A percentile compares a stretch with the other conserved stretches of the same genome.
These are phyloP conservation scores for Boletus vermiculosoides DNA, from an alignment of 768 basidiomycete genomes.

Conservation along the genomic window DNA sequence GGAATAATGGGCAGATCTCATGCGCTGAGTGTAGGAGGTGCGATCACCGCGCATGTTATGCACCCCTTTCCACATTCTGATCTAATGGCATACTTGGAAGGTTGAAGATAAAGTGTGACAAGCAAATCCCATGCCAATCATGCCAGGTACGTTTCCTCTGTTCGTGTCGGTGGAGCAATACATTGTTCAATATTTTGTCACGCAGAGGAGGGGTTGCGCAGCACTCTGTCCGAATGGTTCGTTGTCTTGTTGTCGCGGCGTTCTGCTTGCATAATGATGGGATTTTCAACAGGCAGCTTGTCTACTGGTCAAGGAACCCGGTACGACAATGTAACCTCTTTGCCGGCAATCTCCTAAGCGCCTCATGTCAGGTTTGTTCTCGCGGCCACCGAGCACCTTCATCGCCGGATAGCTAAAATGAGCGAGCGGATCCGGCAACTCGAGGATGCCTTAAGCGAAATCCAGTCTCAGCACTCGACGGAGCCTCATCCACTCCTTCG, in stretches of 20 bases:
- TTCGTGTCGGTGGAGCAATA: background rate
- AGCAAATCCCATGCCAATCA: slow-evolving; percentile 76
- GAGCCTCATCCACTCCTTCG: slow-evolving; percentile 61
- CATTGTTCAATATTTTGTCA: slow-evolving; percentile 1
- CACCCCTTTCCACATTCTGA: slow-evolving; percentile 25
- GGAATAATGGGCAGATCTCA: slow-evolving; percentile 72
- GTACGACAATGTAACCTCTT: slow-evolving; percentile 32
- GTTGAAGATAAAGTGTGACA: slow-evolving; percentile 81
- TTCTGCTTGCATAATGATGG: background rate
- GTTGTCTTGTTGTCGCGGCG: slow-evolving; percentile 19
- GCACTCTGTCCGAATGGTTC: slow-evolving; percentile 70
- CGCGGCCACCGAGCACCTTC: slow-evolving; percentile 65
- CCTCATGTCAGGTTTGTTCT: slow-evolving; percentile 47
- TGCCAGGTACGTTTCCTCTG: slow-evolving; percentile 50
- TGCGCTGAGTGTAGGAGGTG: slow-evolving; percentile 80
- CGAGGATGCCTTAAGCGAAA: slow-evolving; percentile 55
- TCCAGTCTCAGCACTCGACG: slow-evolving; percentile 50
- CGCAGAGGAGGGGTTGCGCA: slow-evolving; percentile 63
- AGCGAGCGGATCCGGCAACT: slow-evolving; percentile 54
- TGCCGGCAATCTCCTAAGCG: slow-evolving; percentile 10
- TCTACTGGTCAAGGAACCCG: slow-evolving; percentile 78
- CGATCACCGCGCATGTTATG: slow-evolving; percentile 49
- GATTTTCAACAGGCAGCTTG: slow-evolving; percentile 51
- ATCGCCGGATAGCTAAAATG: slow-evolving; percentile 53
- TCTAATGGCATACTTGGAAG: slow-evolving; percentile 36